phyloP scores from a whole-genome alignment of 352 stramenopile genomes.

The Phytophthora sp. region DNA sequence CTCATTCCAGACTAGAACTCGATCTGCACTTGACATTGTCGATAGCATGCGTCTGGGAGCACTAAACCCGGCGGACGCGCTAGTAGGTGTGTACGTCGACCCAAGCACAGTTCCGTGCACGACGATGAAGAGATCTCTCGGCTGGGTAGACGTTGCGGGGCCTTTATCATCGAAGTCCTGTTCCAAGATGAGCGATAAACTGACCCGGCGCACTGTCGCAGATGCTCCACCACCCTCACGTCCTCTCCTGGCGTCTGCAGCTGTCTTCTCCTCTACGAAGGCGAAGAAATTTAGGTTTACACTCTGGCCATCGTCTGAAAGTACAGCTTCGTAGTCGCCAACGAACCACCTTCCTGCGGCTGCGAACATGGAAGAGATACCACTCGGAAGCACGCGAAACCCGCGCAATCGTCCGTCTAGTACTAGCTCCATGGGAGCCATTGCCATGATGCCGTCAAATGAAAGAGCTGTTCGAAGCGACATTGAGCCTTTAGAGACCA shows the following conservation, averaged over 20 bases:
- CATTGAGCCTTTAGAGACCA: not conserved
- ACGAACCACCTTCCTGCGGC: not conserved
- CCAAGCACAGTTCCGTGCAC: not conserved
- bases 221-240: too few species aligned
- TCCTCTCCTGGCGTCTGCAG: too few species aligned
- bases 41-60: not conserved
- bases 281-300: slow-evolving; percentile 2
- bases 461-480: slow-evolving; percentile 4
- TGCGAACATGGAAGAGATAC: slow-evolving; percentile 1
- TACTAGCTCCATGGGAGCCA: slow-evolving; percentile 9
- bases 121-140: not conserved
- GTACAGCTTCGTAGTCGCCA: not conserved
- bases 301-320: not conserved
- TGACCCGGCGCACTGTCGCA: not conserved
- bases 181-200: slow-evolving; percentile 1
- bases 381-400: slow-evolving; percentile 3
- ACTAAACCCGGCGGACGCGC: not conserved
- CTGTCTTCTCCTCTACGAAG: not conserved
- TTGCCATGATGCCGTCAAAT: not conserved
- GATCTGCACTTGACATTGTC: not conserved
- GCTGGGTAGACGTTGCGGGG: not conserved
- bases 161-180: not conserved
- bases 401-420: not conserved
- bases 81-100: not conserved
- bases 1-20: not conserved